Evolutionary conservation across 805 yeast genomes (phyloP).

Genomic region (Ogataea glucozyma): DNA sequence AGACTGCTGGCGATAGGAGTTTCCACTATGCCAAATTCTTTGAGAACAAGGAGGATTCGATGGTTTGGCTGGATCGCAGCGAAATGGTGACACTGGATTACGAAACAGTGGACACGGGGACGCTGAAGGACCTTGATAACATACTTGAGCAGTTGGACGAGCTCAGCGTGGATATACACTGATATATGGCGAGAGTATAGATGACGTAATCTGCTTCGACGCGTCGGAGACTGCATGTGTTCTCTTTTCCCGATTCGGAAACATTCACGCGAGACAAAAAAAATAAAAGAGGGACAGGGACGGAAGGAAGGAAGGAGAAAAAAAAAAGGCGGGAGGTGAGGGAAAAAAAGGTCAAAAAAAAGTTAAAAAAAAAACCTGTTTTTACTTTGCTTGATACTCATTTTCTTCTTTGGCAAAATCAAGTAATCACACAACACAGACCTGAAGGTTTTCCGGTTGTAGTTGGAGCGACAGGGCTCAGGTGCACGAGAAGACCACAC

Average conservation of each 20-base stretch:
- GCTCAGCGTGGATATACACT: slow-evolving; percentile 8
- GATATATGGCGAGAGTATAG: neutral
- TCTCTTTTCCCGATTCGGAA: slow-evolving; percentile 13
- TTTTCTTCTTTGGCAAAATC: neutral
- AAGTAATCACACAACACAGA: neutral
- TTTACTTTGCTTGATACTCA: neutral
- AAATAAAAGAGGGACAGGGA: neutral
- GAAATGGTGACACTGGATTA: slow-evolving; percentile 2
- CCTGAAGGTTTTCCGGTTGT: neutral
- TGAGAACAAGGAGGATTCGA: slow-evolving; percentile 12
- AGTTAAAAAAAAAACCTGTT: slow-evolving; percentile 1
- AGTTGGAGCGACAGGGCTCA: slow-evolving; percentile 6
- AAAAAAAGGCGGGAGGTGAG: neutral
- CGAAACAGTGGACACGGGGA: slow-evolving; percentile 1
- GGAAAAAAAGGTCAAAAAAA: neutral
- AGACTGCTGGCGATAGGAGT: slow-evolving; percentile 8
- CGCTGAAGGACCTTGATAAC: slow-evolving; percentile 10
- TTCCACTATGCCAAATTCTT: slow-evolving; percentile 22
- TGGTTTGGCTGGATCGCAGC: slow-evolving; percentile 8
- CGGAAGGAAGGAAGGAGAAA: neutral
- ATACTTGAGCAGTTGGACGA: slow-evolving; percentile 16
- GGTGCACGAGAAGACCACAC: slow-evolving; percentile 4
- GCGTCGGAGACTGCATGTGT: slow-evolving; percentile 3
- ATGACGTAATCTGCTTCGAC: slow-evolving; percentile 4
- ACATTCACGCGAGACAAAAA: neutral